Conservation (phyloP, 2,329 filamentous ascomycete genomes). For the Botryotinia calthae region DNA sequence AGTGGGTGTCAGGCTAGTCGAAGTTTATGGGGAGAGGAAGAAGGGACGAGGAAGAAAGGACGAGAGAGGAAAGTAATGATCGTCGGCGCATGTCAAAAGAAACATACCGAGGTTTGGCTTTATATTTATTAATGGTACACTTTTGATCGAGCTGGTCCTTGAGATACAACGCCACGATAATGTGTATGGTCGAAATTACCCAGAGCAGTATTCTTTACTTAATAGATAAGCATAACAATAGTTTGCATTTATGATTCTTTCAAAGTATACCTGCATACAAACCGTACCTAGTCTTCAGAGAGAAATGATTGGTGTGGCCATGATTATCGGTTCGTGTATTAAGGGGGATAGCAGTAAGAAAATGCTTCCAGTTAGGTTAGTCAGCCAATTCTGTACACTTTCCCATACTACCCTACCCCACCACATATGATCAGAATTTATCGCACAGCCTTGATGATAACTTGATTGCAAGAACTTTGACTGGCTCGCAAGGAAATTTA, state of each 20-base stretch:
- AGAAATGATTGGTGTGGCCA: not conserved
- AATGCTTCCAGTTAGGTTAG: not conserved
- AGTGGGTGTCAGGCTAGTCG: not conserved
- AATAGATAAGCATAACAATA: not conserved
- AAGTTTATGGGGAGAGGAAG: not conserved
- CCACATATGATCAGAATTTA: not conserved
- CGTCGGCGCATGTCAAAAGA: not conserved
- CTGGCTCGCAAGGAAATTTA: slow-evolving; percentile 3
- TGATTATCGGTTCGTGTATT: not conserved
- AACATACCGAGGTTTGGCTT: not conserved
- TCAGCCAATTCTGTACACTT: not conserved
- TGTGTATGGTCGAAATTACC: not conserved
- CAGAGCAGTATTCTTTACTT: not conserved
- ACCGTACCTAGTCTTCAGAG: not conserved
- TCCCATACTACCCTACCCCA: not conserved
- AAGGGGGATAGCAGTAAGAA: not conserved
- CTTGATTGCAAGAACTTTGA: not conserved
- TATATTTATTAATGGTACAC: not conserved
- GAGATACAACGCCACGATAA: not conserved
- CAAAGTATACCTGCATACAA: not conserved
- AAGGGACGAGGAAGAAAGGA: not conserved
- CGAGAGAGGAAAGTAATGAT: not conserved
- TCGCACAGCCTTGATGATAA: not conserved
- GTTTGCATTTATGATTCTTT: not conserved
- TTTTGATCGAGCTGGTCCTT: not conserved